Conservation (phyloP, 2,329 filamentous ascomycete genomes). For the Aspergillus versicolor region DNA sequence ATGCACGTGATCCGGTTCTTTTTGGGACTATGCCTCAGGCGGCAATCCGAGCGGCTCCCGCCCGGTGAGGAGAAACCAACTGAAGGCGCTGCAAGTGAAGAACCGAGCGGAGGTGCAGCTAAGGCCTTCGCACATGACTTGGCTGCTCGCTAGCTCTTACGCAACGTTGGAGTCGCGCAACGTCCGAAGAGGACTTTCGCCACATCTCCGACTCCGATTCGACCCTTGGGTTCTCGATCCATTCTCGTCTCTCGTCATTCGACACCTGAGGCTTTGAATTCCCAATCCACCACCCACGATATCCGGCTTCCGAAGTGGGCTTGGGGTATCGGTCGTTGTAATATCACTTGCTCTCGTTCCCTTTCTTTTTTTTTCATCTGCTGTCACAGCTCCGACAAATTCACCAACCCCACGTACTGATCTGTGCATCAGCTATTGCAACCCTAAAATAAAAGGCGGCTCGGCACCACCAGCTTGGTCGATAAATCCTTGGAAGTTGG, state of each 20-base stretch:
- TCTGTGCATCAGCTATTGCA: slow-evolving; percentile 31
- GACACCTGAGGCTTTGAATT: slow-evolving; percentile 12
- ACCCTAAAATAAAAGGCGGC: slow-evolving; percentile 25
- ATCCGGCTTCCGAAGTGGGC: slow-evolving; percentile 12
- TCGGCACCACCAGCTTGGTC: slow-evolving; percentile 28
- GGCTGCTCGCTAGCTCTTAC: slow-evolving; percentile 3
- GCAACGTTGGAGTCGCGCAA: slow-evolving; percentile 8
- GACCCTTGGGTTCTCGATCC: neutral
- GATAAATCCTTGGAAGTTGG: slow-evolving; percentile 6
- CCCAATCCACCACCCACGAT: neutral
- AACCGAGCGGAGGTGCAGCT: neutral
- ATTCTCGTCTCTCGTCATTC: slow-evolving; percentile 9
- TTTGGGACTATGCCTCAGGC: slow-evolving; percentile 25
- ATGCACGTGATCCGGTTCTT: slow-evolving; percentile 22
- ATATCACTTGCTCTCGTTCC: slow-evolving; percentile 13
- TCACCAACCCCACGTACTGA: slow-evolving; percentile 25
- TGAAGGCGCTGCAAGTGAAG: slow-evolving; percentile 1
- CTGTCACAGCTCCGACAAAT: slow-evolving; percentile 27
- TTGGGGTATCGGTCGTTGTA: slow-evolving; percentile 27
- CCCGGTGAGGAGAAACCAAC: neutral
- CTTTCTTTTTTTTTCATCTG: slow-evolving; percentile 21
- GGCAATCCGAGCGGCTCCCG: neutral
- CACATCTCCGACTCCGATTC: slow-evolving; percentile 14
- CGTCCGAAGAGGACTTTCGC: slow-evolving; percentile 6
- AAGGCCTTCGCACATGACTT: slow-evolving; percentile 27